Evolutionary conservation across 1,139 yeast genomes (phyloP), one percentile per base, ranked within the genome.

Genomic region (Meyerozyma smithsonii): DNA sequence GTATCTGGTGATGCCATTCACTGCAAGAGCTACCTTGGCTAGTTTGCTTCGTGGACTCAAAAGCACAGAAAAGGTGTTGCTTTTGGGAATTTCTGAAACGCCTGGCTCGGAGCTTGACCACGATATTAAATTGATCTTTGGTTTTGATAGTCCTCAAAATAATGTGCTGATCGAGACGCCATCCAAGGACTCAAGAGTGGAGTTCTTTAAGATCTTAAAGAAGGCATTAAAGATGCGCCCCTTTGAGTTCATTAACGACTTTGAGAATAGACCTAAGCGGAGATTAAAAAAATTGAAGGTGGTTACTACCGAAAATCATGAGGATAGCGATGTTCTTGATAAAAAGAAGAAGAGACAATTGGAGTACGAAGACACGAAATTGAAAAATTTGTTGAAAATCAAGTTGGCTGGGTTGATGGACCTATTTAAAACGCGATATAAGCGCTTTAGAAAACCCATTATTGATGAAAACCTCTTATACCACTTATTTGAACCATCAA

Each of bases 381-480:
- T 89, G 46, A 89, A 88, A 58, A 90, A 92, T 56, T 72, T 85
- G 8, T 67, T 92, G 46, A 94, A 92, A 59, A 80, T 92, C 43
- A 88, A 85, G 58, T 69, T 92, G 23, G 84, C 96, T 8, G 89
- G 88, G 1, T 65, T 94, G 36, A 86, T 92, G 95, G 97, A 92
- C 47, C 66, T 87, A 30, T 84, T 92, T 63, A 89, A 90, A 52
- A 80, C 70, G 42, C 73, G 97, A 38, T 92, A 92, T 58, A 88
- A 88, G 54, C 72, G 96, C 43, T 94, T 92, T 66, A 84, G 81
- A 52, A 92, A 90, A 54, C 97, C 99, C 0, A 74, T 86, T 0
- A 78, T 92, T 45, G 97, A 90, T 44, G 96, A 89, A 46, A 65
- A 74, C 21, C 69, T 74, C 15, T 64, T 92, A 39, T 70, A 79